Percentiles rank a stretch among this genome's conserved stretches.
Evolutionary conservation across 2,329 filamentous ascomycete genomes (phyloP).

Genomic region (Ceratocystis harringtonii): DNA sequence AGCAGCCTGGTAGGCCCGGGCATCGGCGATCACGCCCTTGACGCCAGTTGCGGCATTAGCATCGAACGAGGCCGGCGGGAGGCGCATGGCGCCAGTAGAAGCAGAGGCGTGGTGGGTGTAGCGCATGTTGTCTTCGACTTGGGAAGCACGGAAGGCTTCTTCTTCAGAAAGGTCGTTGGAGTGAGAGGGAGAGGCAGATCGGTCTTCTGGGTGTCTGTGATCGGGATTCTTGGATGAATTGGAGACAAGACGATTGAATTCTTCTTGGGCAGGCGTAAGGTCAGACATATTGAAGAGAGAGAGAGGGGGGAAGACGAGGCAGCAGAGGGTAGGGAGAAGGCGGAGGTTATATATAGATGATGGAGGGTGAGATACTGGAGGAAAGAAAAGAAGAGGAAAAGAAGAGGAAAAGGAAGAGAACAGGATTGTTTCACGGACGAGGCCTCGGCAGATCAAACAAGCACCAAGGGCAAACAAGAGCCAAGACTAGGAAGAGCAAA

Average conservation of each 20-base stretch:
- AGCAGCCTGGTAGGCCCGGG: constrained; percentile 58
- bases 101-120: constrained; percentile 39
- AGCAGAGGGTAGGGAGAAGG: background rate
- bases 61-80: constrained; percentile 49
- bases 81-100: constrained; percentile 35
- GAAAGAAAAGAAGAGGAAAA: background rate
- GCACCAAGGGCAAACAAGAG: constrained; percentile 6
- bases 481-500: constrained; percentile 2
- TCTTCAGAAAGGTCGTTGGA: constrained; percentile 43
- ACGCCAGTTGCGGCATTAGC: constrained; percentile 61
- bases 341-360: constrained; percentile 10
- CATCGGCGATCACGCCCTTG: constrained; percentile 77
- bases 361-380: background rate
- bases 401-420: background rate
- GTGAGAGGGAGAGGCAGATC: constrained; percentile 28
- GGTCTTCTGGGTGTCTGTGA: constrained; percentile 43
- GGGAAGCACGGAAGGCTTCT: constrained; percentile 35
- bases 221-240: constrained; percentile 31
- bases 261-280: constrained; percentile 47
- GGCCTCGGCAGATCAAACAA: constrained; percentile 8
- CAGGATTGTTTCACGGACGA: constrained; percentile 3
- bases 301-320: constrained; percentile 17
- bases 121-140: constrained; percentile 51
- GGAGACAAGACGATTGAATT: constrained; percentile 48
- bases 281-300: constrained; percentile 35